phyloP scores from a whole-genome alignment of 768 basidiomycete species.

The Boletus pseudopeckii region DNA sequence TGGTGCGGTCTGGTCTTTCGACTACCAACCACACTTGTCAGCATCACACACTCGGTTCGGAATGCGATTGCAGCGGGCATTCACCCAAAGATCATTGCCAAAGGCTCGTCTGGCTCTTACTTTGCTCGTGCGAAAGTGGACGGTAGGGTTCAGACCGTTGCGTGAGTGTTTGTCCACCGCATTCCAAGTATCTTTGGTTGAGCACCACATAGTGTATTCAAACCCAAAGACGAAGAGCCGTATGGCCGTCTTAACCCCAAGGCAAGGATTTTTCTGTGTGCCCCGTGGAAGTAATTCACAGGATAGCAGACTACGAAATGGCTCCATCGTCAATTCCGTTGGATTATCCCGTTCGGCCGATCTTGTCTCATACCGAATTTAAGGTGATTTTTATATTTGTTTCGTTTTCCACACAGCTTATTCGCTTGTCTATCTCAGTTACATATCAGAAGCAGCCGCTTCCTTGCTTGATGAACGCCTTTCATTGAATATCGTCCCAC shows the following conservation, averaged over 20 bases:
- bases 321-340: slow-evolving; percentile 83
- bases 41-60: slow-evolving; percentile 61
- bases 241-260: slow-evolving; percentile 88
- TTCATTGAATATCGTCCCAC: slow-evolving; percentile 76
- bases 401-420: background rate
- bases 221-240: slow-evolving; percentile 89
- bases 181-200: background rate
- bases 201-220: slow-evolving; percentile 64
- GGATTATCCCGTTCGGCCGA: slow-evolving; percentile 88
- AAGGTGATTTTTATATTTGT: slow-evolving; percentile 43
- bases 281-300: background rate
- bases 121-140: slow-evolving; percentile 85
- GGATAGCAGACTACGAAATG: slow-evolving; percentile 75
- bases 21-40: slow-evolving; percentile 26
- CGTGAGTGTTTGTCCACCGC: slow-evolving; percentile 44
- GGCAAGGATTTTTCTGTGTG: slow-evolving; percentile 33
- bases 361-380: slow-evolving; percentile 87
- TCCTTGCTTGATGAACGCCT: slow-evolving; percentile 77
- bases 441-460: slow-evolving; percentile 87
- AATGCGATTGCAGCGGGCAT: slow-evolving; percentile 71
- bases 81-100: slow-evolving; percentile 88
- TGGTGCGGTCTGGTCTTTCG: background rate
- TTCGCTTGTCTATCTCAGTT: slow-evolving; percentile 41
- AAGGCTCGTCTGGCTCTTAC: slow-evolving; percentile 88
- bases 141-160: slow-evolving; percentile 73